These are phyloP conservation scores for Gastrolobium bilobum DNA, from an alignment of 306 rosid species.

Conservation along the genomic window DNA sequence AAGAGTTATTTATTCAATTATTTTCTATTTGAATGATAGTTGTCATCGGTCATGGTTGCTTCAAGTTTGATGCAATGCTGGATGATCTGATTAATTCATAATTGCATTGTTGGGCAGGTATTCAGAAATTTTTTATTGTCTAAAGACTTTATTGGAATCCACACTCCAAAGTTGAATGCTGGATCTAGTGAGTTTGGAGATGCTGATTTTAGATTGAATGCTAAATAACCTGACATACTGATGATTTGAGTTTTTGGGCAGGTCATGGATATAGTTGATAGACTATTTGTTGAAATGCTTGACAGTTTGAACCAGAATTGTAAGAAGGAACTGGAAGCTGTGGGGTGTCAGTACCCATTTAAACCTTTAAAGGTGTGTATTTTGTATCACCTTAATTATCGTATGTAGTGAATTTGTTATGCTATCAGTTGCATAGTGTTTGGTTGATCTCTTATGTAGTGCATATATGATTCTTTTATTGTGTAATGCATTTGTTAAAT, in stretches of 20 bases:
- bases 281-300: conserved; percentile 80
- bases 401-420: neutral
- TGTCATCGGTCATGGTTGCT: too few relatives aligned
- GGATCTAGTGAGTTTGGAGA: conserved; percentile 99
- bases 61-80: neutral
- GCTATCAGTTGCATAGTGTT: neutral
- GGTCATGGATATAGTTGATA: conserved; percentile 90
- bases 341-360: conserved; percentile 82
- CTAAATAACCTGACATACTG: conserved; percentile 31
- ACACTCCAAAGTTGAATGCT: conserved; percentile 84
- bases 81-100: conserved; percentile 23
- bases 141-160: conserved; percentile 69
- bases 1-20: too few relatives aligned
- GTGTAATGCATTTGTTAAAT: neutral
- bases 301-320: conserved; percentile 76
- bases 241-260: conserved; percentile 49
- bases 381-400: conserved; percentile 20
- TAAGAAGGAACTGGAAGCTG: conserved; percentile 81
- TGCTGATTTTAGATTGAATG: conserved; percentile 83
- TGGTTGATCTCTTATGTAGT: conserved; percentile 23
- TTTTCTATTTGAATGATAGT: too few relatives aligned
- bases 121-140: conserved; percentile 77
- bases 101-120: conserved; percentile 56
- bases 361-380: conserved; percentile 85
- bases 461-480: neutral